A percentile compares a stretch with the other conserved stretches of the same genome.
Evolutionary conservation across 148 eudicot species (phyloP).

Genomic region (Camellia lanceoleosa): DNA sequence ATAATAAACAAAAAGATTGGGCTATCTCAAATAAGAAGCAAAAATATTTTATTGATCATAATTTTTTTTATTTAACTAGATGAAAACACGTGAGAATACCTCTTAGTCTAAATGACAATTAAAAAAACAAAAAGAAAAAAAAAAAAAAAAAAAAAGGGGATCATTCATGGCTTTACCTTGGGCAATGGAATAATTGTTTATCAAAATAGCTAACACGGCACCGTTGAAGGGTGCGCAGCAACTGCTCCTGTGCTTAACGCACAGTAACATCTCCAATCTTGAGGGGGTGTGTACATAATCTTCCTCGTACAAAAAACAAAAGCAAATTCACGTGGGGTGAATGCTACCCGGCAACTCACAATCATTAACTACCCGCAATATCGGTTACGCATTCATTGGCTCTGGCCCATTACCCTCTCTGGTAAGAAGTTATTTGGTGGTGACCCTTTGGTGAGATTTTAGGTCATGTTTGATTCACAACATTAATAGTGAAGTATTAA

Average conservation of each 20-base stretch:
- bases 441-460: no score
- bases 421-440: no score
- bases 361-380: no score
- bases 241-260: not conserved
- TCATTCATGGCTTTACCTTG: not conserved
- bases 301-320: no score
- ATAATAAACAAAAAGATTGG: not conserved
- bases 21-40: not conserved
- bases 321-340: no score
- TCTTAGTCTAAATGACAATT: not conserved
- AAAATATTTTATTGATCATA: not conserved
- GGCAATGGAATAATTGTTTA: not conserved
- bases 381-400: no score
- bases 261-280: not conserved
- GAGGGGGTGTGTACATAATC: no score
- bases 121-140: not conserved
- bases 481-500: no score
- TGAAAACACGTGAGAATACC: not conserved
- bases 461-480: no score
- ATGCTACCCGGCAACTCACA: no score
- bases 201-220: not conserved
- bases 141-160: not conserved
- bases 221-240: not conserved
- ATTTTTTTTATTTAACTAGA: not conserved
- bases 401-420: no score